Percentiles rank a stretch among this genome's conserved stretches.
Evolutionary conservation across 2,329 filamentous ascomycete species (phyloP).

Genomic region (Aspergillus proliferans): DNA sequence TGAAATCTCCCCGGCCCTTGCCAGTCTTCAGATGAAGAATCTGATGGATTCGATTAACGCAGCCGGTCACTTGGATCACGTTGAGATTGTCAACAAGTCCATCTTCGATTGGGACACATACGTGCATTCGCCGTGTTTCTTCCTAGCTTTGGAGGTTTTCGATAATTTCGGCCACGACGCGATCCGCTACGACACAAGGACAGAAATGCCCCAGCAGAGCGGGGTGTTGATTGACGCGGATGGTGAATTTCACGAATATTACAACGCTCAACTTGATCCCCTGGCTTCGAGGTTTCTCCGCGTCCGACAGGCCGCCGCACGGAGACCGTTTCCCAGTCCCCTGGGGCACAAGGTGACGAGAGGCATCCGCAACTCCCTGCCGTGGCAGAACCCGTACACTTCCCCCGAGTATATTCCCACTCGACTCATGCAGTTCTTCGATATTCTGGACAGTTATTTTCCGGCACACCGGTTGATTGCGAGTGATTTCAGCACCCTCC

Average conservation of each 20-base stretch:
- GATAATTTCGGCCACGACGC: slow-evolving; percentile 97
- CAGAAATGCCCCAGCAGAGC: slow-evolving; percentile 78
- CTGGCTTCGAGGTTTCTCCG: slow-evolving; percentile 75
- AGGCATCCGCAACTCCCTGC: slow-evolving; percentile 57
- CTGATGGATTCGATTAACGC: slow-evolving; percentile 60
- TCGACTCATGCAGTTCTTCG: slow-evolving; percentile 92
- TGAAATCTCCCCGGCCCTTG: slow-evolving; percentile 81
- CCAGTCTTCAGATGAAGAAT: slow-evolving; percentile 67
- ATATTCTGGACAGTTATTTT: slow-evolving; percentile 80
- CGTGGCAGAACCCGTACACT: slow-evolving; percentile 70
- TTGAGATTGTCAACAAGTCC: slow-evolving; percentile 90
- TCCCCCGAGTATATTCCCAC: slow-evolving; percentile 90
- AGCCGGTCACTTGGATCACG: slow-evolving; percentile 72
- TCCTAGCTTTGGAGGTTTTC: slow-evolving; percentile 95
- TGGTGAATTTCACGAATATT: slow-evolving; percentile 95
- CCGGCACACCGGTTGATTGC: slow-evolving; percentile 82
- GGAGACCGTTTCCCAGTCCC: slow-evolving; percentile 38
- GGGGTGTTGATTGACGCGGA: slow-evolving; percentile 76
- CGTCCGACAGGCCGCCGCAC: slow-evolving; percentile 68
- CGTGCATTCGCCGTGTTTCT: slow-evolving; percentile 92
- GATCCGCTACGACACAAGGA: slow-evolving; percentile 79
- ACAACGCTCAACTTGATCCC: slow-evolving; percentile 72
- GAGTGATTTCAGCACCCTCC: slow-evolving; percentile 83
- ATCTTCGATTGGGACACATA: slow-evolving; percentile 90
- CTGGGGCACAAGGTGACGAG: slow-evolving; percentile 50